These are phyloP conservation scores for Picochlorum sp. DNA, from an alignment of 139 green algal genomes.

Conservation along the genomic window DNA sequence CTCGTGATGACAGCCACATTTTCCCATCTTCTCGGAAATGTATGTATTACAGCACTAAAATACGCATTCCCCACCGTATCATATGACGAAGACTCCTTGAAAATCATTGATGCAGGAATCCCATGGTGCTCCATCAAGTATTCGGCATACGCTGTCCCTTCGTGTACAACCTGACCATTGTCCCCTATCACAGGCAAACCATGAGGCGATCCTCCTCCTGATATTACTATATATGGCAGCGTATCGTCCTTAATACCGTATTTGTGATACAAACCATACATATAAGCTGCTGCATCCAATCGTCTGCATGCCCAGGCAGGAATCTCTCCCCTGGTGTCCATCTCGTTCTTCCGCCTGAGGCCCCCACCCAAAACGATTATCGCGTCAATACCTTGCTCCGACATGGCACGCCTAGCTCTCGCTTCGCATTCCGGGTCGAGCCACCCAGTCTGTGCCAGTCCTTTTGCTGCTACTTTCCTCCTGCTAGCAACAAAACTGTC, in stretches of 20 bases:
- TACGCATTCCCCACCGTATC: constrained; percentile 82
- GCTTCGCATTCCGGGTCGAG: too few species aligned
- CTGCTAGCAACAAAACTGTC: not conserved
- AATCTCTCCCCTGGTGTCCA: constrained; percentile 26
- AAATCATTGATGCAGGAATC: constrained; percentile 17
- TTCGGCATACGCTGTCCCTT: constrained; percentile 47
- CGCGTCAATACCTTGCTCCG: too few species aligned
- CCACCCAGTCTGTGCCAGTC: too few species aligned
- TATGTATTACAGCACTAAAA: constrained; percentile 67
- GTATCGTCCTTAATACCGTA: not conserved
- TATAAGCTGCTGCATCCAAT: constrained; percentile 20
- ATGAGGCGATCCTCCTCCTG: constrained; percentile 70
- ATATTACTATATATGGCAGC: constrained; percentile 25
- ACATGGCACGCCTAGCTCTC: too few species aligned
- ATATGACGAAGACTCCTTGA: constrained; percentile 66
- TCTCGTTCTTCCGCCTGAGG: not conserved
- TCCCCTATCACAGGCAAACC: constrained; percentile 49
- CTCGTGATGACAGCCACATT: constrained; percentile 44
- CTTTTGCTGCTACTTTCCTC: not conserved
- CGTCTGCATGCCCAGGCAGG: constrained; percentile 34
- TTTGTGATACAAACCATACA: constrained; percentile 1
- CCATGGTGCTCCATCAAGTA: constrained; percentile 43
- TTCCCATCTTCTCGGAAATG: constrained; percentile 58
- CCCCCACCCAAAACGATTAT: constrained; percentile 37
- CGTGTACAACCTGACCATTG: constrained; percentile 56